Evolutionary conservation across 257 asterid species (phyloP), one percentile per base, ranked within the genome.

Genomic region (Euphrasia confusa): DNA sequence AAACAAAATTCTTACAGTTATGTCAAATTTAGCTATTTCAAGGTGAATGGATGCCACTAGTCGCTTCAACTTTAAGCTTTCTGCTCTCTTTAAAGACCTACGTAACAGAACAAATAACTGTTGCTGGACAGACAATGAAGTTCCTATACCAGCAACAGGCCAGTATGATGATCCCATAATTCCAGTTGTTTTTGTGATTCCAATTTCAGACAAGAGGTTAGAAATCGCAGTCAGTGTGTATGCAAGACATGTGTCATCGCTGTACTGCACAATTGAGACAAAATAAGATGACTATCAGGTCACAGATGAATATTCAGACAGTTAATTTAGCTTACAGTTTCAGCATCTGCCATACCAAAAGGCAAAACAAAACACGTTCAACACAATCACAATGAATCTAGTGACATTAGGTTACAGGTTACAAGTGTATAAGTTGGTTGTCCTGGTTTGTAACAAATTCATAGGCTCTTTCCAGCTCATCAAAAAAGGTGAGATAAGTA

Each of bases 21-120:
- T 75, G 64, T 89, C 85, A 72, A 80, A 92, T 72, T 92, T 92
- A 44, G 99, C 96, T 75, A 87, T 84, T 63, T 85, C 88, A 60
- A 92, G 85, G 77, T 84, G 99, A 80, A 84, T 80, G 70, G 99
- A 84, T 30, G 97, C 91, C 78, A 86, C 88, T 71, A 89, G 68
- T 59, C 89, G 83, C 73, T 83, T 92, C 63, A 89, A 76, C 73
- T 89, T 86, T 63, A 80, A 72, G 79, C 88, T 82, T 78, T 85
- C 96, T 27, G 99, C 95, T 75, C 99, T 79, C 82, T 81, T 92
- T 70, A 89, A 75, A 65, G 97, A 92, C 73, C 99, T 84, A 69
- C 81, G 77, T 71, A 92, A 71, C 66, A 92, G 97, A 73, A 92
- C 90, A 81, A 74, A 87, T 64, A 92, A 79, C 64, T 89, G 97